Conservation (phyloP, 352 stramenopile genomes). For the Phytophthora pluvialis region DNA sequence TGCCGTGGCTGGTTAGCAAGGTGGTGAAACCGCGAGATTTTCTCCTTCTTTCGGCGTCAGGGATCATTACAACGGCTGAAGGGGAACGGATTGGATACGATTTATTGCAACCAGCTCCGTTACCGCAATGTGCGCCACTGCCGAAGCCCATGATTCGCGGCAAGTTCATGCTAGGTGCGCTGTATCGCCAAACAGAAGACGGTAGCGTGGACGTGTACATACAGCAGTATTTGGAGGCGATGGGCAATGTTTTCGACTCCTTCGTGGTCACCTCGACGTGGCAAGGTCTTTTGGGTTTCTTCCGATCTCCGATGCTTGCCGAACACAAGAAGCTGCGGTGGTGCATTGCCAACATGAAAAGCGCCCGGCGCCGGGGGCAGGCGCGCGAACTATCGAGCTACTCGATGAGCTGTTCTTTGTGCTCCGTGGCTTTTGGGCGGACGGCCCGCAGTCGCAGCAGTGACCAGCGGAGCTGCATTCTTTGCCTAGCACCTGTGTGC, state of each 20-base stretch:
- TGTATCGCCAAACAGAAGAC: slow-evolving; percentile 39
- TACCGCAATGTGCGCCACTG: slow-evolving; percentile 35
- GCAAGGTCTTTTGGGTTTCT: slow-evolving; percentile 36
- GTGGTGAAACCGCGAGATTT: slow-evolving; percentile 53
- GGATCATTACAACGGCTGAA: slow-evolving; percentile 41
- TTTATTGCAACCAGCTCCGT: slow-evolving; percentile 53
- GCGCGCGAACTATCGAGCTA: slow-evolving; percentile 20
- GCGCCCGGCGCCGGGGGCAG: slow-evolving; percentile 21
- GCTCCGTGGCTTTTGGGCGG: slow-evolving; percentile 26
- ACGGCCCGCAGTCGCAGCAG: slow-evolving; percentile 25
- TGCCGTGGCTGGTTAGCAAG: slow-evolving; percentile 48
- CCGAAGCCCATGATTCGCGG: slow-evolving; percentile 39
- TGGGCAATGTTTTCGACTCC: slow-evolving; percentile 36
- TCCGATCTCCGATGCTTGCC: slow-evolving; percentile 24
- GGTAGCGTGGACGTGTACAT: slow-evolving; percentile 43
- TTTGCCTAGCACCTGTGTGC: slow-evolving; percentile 38
- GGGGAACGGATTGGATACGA: slow-evolving; percentile 60
- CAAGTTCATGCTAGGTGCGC: slow-evolving; percentile 37
- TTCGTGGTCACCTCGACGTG: slow-evolving; percentile 36
- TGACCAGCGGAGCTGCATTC: slow-evolving; percentile 29
- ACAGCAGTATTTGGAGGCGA: slow-evolving; percentile 40
- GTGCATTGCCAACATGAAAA: slow-evolving; percentile 43
- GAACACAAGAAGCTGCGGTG: slow-evolving; percentile 44
- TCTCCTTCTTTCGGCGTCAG: slow-evolving; percentile 48
- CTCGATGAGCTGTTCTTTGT: slow-evolving; percentile 32